Evolutionary conservation across 305 asterid species (phyloP), one percentile per base, ranked within the genome.

Genomic region (Fraxinus velutina): DNA sequence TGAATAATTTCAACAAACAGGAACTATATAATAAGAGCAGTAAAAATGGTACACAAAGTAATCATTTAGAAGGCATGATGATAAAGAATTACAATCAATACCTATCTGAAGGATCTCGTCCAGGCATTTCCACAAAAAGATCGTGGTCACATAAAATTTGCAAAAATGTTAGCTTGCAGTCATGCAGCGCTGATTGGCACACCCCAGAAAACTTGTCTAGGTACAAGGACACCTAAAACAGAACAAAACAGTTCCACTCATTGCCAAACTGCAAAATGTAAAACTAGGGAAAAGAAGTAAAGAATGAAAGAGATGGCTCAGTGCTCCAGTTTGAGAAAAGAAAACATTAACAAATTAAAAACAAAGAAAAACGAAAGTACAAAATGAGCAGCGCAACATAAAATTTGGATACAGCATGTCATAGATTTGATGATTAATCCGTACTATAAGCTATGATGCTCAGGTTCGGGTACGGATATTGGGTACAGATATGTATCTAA

Each of bases 61-160:
- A 70, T 79, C 75, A 37, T n/a, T 32, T 5, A 70, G 74, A 72
- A 79, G 68, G 82, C 66, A 64, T 6, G 12, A 78, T 76, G 62
- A 64, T 15, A 42, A 33, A 9, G 34, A 73, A n/a, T 80, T 82
- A 55, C 73, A 79, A 83, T 19, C 21, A 77, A 84, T 88, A 96
- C 99, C 99, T 91, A 90, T 96, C 99, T 22, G 99, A 96, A 81
- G 99, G 99, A 88, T 96, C 99, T 87, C 98, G 86, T 74, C 99
- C 99, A 66, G 99, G 99, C 99, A 96, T 96, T 90, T 96, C 99
- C 86, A 96, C 98, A 83, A 96, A 96, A 71, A 96, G 98, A 88
- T 96, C 99, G 8, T 96, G 99, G 86, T 96, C 99, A 57, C 99
- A 96, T 88, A 96, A 83, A 82, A 96, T 94, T 86, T 94, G 99